Evolutionary conservation across 441 rosid genomes (phyloP).

Genomic region (Pelargonium cotyledonis): DNA sequence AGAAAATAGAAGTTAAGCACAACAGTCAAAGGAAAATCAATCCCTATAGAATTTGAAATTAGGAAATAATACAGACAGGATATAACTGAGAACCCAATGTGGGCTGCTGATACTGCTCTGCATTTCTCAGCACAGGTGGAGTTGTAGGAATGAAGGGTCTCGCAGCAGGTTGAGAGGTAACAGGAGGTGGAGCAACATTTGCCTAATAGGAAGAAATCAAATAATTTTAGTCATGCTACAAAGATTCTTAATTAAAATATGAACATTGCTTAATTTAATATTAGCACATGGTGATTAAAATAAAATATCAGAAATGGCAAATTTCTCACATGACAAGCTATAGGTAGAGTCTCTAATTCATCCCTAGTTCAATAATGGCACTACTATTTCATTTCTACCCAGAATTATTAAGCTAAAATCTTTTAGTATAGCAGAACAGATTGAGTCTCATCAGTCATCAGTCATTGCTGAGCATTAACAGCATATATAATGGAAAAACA

Average conservation of each 20-base stretch:
- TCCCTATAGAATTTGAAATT: conserved; percentile 13
- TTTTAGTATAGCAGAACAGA: background rate
- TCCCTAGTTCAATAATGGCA: background rate
- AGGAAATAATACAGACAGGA: conserved; percentile 46
- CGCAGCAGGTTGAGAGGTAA: conserved; percentile 44
- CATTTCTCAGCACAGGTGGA: conserved; percentile 70
- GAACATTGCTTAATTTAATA: background rate
- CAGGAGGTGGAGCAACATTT: conserved; percentile 50
- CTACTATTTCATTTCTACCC: background rate
- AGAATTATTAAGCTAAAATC: background rate
- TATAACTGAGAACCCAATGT: conserved; percentile 72
- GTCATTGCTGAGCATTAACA: no score
- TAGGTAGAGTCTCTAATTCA: background rate
- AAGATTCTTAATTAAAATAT: background rate
- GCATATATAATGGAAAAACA: background rate
- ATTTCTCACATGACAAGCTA: background rate
- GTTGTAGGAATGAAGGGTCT: conserved; percentile 82
- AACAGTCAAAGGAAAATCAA: conserved; percentile 16
- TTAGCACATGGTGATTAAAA: background rate
- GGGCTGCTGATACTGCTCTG: conserved; percentile 84
- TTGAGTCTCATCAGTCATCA: background rate
- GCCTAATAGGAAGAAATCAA: conserved; percentile 35
- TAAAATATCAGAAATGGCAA: background rate
- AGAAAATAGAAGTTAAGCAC: conserved; percentile 18
- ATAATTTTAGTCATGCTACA: conserved; percentile 11